Evolutionary conservation across 768 basidiomycete genomes (phyloP), one percentile per base, ranked within the genome.

Genomic region (Gloeostereum incarnatum): DNA sequence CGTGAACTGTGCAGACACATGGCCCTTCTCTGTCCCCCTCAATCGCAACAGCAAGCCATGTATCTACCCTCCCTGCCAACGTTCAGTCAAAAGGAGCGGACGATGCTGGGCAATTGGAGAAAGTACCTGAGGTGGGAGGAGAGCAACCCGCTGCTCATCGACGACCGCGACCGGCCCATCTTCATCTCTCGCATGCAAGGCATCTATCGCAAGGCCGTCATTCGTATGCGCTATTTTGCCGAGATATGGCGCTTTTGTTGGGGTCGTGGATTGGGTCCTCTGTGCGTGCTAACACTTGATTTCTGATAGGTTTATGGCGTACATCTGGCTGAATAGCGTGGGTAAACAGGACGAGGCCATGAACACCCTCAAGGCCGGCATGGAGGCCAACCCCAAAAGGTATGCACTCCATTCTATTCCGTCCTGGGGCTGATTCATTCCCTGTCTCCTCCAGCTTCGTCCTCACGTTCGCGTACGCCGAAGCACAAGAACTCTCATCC

Each of bases 51-150:
- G 5, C 63, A 72, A 1, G 49, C 62, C 35, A 58, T 87, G 20
- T 75, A 73, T 42, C 64, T 92, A 2, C 86, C 86, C 0, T 66
- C 75, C 0, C 64, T 71, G 6, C 85, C 91, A 4, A 81, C 73
- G 17, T 89, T 90, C 59, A 77, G 75, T 19, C 60, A 71, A 1
- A 63, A 71, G 1, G 91, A 96, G 51, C 70, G 85, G 31, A 69
- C 71, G 11, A 70, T 84, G 20, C 76, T 91, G n/a, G 76, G 79
- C 17, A 74, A 76, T 18, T 99, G 96, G 96, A 88, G 89, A 51
- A 66, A 73, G 1, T 98, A 97, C 55, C 62, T 98, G 25, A 91
- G 91, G 49, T 97, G 87, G 86, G 94, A 99, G 58, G 89, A 94
- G 57, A 72, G 71, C 47, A 97, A 99, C 53, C 94, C 92, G 1